These are phyloP conservation scores for Reticulascus tulasneorum DNA, from an alignment of 2,329 filamentous ascomycete species.

Conservation along the genomic window DNA sequence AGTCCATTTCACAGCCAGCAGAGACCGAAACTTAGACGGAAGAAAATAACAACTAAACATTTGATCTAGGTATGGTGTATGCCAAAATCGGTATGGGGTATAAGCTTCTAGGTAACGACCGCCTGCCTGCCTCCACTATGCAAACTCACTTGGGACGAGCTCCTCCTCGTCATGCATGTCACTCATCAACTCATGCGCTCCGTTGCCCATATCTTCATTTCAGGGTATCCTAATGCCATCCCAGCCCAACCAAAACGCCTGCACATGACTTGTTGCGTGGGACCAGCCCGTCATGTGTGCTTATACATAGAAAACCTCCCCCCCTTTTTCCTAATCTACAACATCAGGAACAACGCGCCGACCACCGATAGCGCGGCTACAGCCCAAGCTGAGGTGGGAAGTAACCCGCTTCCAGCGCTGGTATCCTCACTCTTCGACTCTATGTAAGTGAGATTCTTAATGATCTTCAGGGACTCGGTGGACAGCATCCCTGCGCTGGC, in stretches of 20 bases:
- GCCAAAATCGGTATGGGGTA: too few relatives aligned
- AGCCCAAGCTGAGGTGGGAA: conserved; percentile 1
- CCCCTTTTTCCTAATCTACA: background rate
- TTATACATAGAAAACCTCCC: background rate
- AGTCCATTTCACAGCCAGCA: too few relatives aligned
- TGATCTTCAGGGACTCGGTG: conserved; percentile 19
- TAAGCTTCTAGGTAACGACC: conserved; percentile 10
- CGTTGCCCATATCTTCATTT: conserved; percentile 8
- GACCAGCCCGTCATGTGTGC: conserved; percentile 9
- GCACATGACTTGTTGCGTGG: conserved; percentile 4
- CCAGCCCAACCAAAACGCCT: background rate
- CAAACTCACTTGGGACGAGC: too few relatives aligned
- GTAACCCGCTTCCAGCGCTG: conserved; percentile 6
- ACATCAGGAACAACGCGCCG: background rate
- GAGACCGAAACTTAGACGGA: too few relatives aligned
- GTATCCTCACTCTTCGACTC: conserved; percentile 13
- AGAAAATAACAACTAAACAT: too few relatives aligned
- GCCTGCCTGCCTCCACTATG: too few relatives aligned
- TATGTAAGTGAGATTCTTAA: conserved; percentile 14
- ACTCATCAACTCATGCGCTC: conserved; percentile 16
- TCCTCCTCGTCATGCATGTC: conserved; percentile 6
- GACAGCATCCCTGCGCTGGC: conserved; percentile 37
- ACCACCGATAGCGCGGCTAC: conserved; percentile 1
- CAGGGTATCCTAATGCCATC: conserved; percentile 14
- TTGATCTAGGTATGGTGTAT: too few relatives aligned